These are phyloP conservation scores for Solanum commersonii DNA, from an alignment of 257 asterid genomes.

Conservation along the genomic window DNA sequence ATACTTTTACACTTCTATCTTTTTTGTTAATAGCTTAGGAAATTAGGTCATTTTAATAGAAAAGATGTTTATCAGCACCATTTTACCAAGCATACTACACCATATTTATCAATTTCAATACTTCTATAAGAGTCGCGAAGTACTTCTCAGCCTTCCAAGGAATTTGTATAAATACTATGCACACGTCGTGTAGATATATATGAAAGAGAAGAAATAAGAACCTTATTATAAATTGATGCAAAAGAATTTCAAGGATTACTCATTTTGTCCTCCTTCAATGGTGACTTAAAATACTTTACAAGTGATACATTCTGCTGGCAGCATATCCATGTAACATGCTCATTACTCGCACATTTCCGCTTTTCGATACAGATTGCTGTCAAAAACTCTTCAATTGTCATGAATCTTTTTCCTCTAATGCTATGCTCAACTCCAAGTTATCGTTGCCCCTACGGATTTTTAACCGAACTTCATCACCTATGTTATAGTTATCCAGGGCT, in stretches of 20 bases:
- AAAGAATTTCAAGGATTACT: background rate
- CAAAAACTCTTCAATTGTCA: background rate
- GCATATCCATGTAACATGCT: background rate
- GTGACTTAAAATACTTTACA: background rate
- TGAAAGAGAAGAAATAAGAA: background rate
- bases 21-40: background rate
- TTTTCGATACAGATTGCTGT: background rate
- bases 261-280: background rate
- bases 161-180: background rate
- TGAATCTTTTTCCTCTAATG: conserved; percentile 51
- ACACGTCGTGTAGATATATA: background rate
- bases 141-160: background rate
- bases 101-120: background rate
- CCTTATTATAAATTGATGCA: background rate
- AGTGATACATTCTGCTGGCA: background rate
- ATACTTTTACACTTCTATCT: too few species aligned
- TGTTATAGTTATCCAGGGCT: conserved; percentile 57
- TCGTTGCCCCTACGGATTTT: conserved; percentile 54
- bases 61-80: too few species aligned
- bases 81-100: too few species aligned
- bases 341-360: background rate
- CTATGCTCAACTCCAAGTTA: conserved; percentile 49
- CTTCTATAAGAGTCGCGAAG: background rate
- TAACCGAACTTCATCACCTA: conserved; percentile 62
- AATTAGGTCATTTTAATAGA: too few species aligned